These are phyloP conservation scores for Huntiella omanensis DNA, from an alignment of 2,329 filamentous ascomycete species.

Conservation along the genomic window DNA sequence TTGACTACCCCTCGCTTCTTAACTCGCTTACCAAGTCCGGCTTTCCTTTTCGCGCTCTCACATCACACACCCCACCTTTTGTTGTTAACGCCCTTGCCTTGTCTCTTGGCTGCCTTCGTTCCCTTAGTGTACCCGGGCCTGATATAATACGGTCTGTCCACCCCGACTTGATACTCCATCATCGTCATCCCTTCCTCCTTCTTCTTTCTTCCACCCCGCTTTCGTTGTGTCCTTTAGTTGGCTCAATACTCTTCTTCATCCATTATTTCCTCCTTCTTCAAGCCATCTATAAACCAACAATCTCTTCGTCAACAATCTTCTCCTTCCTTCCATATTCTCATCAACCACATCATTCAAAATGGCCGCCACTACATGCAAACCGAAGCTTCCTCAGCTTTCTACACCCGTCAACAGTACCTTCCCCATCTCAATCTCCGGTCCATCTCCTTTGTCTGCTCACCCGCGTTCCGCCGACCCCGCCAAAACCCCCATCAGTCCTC, in stretches of 20 bases:
- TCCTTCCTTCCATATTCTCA: not conserved
- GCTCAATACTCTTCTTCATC: not conserved
- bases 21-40: no score
- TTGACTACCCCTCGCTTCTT: not conserved
- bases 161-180: not conserved
- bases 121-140: not conserved
- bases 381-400: constrained; percentile 42
- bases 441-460: constrained; percentile 43
- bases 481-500: constrained; percentile 86
- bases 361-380: constrained; percentile 23
- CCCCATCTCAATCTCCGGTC: constrained; percentile 41
- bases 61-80: constrained; percentile 7
- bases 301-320: not conserved
- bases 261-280: not conserved
- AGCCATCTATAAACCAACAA: not conserved
- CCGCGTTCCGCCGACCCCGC: constrained; percentile 34
- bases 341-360: constrained; percentile 7
- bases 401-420: constrained; percentile 45
- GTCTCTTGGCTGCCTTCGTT: constrained; percentile 1
- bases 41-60: not conserved
- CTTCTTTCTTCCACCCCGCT: not conserved
- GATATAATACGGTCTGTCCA: not conserved
- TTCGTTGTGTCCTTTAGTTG: not conserved
- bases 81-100: no score
- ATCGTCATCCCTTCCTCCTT: not conserved